These are phyloP conservation scores for Oryza meyeriana DNA, from an alignment of 176 grass and related monocot species.

Conservation along the genomic window DNA sequence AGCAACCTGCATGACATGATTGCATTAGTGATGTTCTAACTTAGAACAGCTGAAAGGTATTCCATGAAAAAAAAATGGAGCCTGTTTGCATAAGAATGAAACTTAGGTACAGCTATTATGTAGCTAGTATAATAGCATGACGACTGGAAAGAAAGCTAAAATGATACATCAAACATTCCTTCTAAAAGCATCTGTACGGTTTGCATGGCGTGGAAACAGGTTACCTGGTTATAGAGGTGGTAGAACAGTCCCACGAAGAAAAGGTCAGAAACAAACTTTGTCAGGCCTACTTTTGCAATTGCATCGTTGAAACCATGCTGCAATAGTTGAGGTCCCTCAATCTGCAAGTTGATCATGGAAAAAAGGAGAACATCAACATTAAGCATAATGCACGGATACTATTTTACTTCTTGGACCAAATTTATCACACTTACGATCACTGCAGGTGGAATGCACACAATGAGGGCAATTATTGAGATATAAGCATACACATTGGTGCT, in stretches of 20 bases:
- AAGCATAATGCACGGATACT: not conserved
- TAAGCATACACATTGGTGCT: conserved; percentile 99
- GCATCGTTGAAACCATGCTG: conserved; percentile 78
- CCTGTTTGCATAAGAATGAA: not conserved
- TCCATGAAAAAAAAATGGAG: not conserved
- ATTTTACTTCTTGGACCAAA: conserved; percentile 2
- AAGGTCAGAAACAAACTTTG: conserved; percentile 75
- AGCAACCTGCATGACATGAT: conserved; percentile 60
- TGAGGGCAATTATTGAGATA: conserved; percentile 89
- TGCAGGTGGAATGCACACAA: conserved; percentile 96
- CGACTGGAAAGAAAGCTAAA: not conserved
- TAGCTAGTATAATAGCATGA: not conserved
- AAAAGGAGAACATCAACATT: not conserved
- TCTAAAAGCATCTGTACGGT: conserved; percentile 2
- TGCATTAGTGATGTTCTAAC: conserved; percentile 13
- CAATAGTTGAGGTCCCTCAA: conserved; percentile 86
- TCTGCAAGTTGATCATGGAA: conserved; percentile 40
- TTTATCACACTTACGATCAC: conserved; percentile 62
- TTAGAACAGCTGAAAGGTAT: conserved; percentile 9
- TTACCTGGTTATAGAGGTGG: conserved; percentile 99
- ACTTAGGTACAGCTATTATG: not conserved
- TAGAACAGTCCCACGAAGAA: conserved; percentile 98
- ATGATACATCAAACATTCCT: not conserved
- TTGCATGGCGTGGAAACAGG: conserved; percentile 6
- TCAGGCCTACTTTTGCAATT: conserved; percentile 84